A percentile compares a stretch with the other conserved stretches of the same genome.
Conservation (phyloP, 768 basidiomycete genomes). For the Melanogaster broomeanus region DNA sequence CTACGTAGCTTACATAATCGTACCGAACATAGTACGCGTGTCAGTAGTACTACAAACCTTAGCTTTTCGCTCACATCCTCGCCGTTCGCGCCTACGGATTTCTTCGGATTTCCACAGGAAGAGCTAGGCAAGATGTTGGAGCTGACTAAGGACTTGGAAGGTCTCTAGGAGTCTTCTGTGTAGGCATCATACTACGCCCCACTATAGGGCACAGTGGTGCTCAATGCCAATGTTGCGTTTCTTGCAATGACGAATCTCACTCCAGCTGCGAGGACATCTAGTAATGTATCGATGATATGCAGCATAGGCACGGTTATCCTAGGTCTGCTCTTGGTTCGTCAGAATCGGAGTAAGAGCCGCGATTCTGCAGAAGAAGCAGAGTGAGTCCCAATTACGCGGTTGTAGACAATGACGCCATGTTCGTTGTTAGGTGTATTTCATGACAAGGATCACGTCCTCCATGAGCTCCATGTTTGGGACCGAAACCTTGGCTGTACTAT, state of each 20-base stretch:
- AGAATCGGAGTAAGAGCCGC: slow-evolving; percentile 32
- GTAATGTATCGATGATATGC: slow-evolving; percentile 38
- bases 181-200: no score
- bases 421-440: slow-evolving; percentile 27
- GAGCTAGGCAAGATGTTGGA: no score
- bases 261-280: slow-evolving; percentile 32
- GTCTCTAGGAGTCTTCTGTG: no score
- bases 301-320: slow-evolving; percentile 37
- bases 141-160: no score
- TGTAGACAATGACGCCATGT: background rate
- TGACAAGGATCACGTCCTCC: slow-evolving; percentile 12
- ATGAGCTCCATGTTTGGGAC: slow-evolving; percentile 18
- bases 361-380: slow-evolving; percentile 25
- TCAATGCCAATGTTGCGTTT: slow-evolving; percentile 54
- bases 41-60: no score
- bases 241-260: slow-evolving; percentile 48
- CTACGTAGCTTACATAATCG: no score
- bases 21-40: no score
- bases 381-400: slow-evolving; percentile 19
- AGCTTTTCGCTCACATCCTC: no score
- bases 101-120: no score
- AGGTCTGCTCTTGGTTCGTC: slow-evolving; percentile 37
- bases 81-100: no score
- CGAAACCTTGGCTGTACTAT: slow-evolving; percentile 32
- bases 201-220: slow-evolving; percentile 46